A percentile compares a stretch with the other conserved stretches of the same genome.
Conservation (phyloP, 2,329 filamentous ascomycete species). For the Zelopaecilomyces penicillatus region DNA sequence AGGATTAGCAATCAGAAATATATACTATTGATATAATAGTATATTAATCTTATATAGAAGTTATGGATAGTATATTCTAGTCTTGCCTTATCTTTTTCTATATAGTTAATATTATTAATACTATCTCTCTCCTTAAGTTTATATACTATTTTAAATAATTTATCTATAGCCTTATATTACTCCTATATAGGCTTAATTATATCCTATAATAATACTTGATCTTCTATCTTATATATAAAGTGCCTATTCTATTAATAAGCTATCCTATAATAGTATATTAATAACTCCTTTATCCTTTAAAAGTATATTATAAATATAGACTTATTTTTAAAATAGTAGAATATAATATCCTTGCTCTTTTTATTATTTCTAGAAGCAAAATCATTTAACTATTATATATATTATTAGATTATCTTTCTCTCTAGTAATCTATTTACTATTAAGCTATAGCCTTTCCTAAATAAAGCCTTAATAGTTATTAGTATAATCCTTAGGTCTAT, state of each 20-base stretch:
- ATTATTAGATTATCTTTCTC: constrained; percentile 6
- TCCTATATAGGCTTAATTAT: constrained; percentile 3
- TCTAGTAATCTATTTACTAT: constrained; percentile 1
- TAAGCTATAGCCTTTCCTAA: too few relatives aligned
- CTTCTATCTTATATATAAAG: constrained; percentile 1
- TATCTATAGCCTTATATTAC: constrained; percentile 7
- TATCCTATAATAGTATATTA: constrained; percentile 6
- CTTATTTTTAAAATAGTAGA: constrained; percentile 6
- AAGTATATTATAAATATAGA: too few relatives aligned
- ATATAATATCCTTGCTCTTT: too few relatives aligned
- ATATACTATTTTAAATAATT: background rate
- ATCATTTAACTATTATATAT: constrained; percentile 3
- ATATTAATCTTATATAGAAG: constrained; percentile 2
- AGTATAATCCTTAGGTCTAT: too few relatives aligned
- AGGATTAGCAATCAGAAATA: background rate
- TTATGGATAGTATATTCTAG: constrained; percentile 4
- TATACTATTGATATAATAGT: constrained; percentile 1
- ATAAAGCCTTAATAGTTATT: too few relatives aligned
- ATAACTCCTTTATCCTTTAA: too few relatives aligned
- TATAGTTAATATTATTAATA: too few relatives aligned
- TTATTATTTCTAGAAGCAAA: background rate
- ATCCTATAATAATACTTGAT: constrained; percentile 5
- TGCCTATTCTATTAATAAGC: constrained; percentile 6
- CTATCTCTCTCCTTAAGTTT: background rate
- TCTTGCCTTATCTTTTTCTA: background rate